These are phyloP conservation scores for Stylonectria norvegica DNA, from an alignment of 2,329 filamentous ascomycete species.

Conservation along the genomic window DNA sequence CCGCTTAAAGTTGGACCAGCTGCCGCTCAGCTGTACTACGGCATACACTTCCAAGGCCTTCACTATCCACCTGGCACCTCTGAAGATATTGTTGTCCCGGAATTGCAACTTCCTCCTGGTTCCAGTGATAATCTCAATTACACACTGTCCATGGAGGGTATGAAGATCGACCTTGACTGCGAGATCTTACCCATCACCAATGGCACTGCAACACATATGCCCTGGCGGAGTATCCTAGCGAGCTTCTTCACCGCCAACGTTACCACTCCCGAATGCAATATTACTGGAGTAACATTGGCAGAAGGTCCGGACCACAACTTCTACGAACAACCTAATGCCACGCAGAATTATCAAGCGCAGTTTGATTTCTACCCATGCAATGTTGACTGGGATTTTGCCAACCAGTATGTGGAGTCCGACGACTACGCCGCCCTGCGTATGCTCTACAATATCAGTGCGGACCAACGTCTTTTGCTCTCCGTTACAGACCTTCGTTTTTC, in stretches of 20 bases:
- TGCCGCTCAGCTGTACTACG: slow-evolving; percentile 16
- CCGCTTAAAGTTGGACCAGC: slow-evolving; percentile 11
- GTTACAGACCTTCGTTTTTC: slow-evolving; percentile 19
- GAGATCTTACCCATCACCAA: slow-evolving; percentile 22
- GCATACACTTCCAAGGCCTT: slow-evolving; percentile 17
- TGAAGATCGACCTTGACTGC: slow-evolving; percentile 23
- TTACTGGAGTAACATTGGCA: slow-evolving; percentile 23
- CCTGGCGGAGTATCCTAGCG: slow-evolving; percentile 22
- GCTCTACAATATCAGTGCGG: slow-evolving; percentile 19
- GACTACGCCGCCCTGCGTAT: slow-evolving; percentile 8
- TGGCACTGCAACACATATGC: slow-evolving; percentile 14
- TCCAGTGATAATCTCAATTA: slow-evolving; percentile 13
- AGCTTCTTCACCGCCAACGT: slow-evolving; percentile 23
- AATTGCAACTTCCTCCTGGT: slow-evolving; percentile 10
- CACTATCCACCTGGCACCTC: slow-evolving; percentile 16
- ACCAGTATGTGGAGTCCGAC: slow-evolving; percentile 5
- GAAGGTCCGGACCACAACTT: slow-evolving; percentile 21
- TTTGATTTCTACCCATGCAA: slow-evolving; percentile 25
- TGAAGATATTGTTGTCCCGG: slow-evolving; percentile 12
- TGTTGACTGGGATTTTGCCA: slow-evolving; percentile 23
- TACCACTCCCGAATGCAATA: slow-evolving; percentile 20
- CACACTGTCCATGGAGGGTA: slow-evolving; percentile 17
- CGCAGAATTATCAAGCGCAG: slow-evolving; percentile 26
- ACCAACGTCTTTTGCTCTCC: slow-evolving; percentile 21
- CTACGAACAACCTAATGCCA: slow-evolving; percentile 23